Evolutionary conservation across 1,284 basidiomycete species (phyloP).

Genomic region (Ceratobasidium sp.): DNA sequence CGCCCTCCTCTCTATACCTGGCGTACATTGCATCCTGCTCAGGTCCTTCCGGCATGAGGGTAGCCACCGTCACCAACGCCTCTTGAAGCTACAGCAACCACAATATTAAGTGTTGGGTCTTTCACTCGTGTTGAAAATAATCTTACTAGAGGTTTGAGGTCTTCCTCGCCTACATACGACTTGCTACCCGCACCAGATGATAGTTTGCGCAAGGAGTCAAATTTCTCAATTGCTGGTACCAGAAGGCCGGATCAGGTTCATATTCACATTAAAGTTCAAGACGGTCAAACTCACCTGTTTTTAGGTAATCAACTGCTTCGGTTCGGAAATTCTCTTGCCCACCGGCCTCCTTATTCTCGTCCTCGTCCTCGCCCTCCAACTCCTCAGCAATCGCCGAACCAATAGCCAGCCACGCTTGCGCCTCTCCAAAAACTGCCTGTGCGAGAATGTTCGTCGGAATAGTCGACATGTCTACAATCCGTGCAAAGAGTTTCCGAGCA

Average conservation of each 20-base stretch:
- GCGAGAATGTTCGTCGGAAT: neutral
- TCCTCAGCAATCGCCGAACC: slow-evolving; percentile 18
- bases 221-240: slow-evolving; percentile 10
- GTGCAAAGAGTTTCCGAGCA: neutral
- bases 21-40: slow-evolving; percentile 38
- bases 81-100: slow-evolving; percentile 14
- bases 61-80: slow-evolving; percentile 36
- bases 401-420: slow-evolving; percentile 7
- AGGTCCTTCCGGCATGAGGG: slow-evolving; percentile 29
- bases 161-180: neutral
- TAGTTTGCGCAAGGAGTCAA: neutral
- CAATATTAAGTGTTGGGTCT: neutral
- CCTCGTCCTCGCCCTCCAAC: neutral
- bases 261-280: neutral
- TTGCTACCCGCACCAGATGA: neutral
- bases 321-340: neutral
- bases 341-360: neutral
- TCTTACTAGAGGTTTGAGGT: slow-evolving; percentile 29
- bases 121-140: neutral
- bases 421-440: slow-evolving; percentile 15
- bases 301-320: neutral
- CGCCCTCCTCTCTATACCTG: slow-evolving; percentile 28
- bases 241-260: neutral
- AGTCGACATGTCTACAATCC: neutral
- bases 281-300: neutral